Evolutionary conservation across 75 land plant species (phyloP).

Genomic region (Pseudotsuga menziesii): DNA sequence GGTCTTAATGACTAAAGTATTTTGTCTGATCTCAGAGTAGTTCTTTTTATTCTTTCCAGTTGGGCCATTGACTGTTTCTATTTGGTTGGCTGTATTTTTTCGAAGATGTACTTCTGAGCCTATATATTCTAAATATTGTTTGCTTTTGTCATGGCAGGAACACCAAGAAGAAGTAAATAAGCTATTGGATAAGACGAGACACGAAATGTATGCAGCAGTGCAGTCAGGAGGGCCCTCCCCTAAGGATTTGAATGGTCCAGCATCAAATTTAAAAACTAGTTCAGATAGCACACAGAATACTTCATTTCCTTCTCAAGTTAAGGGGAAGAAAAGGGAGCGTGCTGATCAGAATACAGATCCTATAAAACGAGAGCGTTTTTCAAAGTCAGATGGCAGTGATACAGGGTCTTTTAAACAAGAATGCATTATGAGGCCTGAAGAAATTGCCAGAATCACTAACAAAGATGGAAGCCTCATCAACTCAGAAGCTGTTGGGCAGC

Average conservation of each 20-base stretch:
- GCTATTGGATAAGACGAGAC: constrained; percentile 70
- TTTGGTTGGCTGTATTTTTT: not conserved
- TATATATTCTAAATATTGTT: too few relatives aligned
- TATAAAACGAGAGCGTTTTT: constrained; percentile 51
- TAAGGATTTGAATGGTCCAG: constrained; percentile 61
- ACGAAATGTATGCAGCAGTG: constrained; percentile 87
- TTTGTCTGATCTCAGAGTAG: not conserved
- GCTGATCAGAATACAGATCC: constrained; percentile 69
- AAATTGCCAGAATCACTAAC: constrained; percentile 70
- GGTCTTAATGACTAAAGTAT: not conserved
- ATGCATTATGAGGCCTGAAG: constrained; percentile 53
- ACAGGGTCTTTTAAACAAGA: constrained; percentile 44
- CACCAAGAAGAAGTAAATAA: constrained; percentile 96
- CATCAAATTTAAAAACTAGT: constrained; percentile 51
- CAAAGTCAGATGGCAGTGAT: constrained; percentile 68
- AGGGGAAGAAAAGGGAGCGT: constrained; percentile 89
- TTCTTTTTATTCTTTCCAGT: not conserved
- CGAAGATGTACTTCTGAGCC: not conserved
- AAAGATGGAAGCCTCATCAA: constrained; percentile 64
- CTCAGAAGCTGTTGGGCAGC: constrained; percentile 62
- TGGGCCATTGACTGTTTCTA: not conserved
- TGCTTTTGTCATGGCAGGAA: constrained; percentile 36
- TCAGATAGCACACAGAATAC: constrained; percentile 61
- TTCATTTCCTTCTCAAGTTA: constrained; percentile 47
- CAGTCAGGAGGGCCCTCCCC: constrained; percentile 90